Percentiles rank a stretch among this genome's conserved stretches.
phyloP scores from a whole-genome alignment of 345 rosid genomes.

The Pelargonium nanum region DNA sequence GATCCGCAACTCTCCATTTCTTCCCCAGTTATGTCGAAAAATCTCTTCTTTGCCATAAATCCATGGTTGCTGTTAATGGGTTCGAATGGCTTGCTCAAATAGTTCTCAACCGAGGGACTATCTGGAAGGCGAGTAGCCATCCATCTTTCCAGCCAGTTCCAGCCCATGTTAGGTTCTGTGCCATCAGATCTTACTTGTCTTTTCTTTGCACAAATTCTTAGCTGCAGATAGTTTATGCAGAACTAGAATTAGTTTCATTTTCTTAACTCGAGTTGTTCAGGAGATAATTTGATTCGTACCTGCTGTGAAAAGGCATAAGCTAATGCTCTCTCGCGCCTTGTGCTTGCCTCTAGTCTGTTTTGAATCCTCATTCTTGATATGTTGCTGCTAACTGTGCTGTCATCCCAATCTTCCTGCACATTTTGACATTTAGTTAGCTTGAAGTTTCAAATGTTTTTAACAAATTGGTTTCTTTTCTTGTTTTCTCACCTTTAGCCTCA shows the following conservation, averaged over 20 bases:
- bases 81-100: slow-evolving; percentile 20
- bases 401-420: slow-evolving; percentile 83
- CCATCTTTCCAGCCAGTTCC: slow-evolving; percentile 89
- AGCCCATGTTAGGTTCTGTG: slow-evolving; percentile 43
- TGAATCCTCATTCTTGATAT: slow-evolving; percentile 52
- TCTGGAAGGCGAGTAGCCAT: slow-evolving; percentile 78
- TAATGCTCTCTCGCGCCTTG: slow-evolving; percentile 71
- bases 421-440: background rate
- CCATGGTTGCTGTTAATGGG: slow-evolving; percentile 14
- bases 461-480: background rate
- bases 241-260: background rate
- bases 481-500: slow-evolving; percentile 43
- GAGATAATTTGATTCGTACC: slow-evolving; percentile 26
- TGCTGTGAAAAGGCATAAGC: slow-evolving; percentile 91
- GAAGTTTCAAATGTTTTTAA: background rate
- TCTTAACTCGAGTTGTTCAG: background rate
- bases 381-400: slow-evolving; percentile 76
- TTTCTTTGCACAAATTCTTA: slow-evolving; percentile 60
- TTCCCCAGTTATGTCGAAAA: slow-evolving; percentile 37
- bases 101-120: slow-evolving; percentile 20
- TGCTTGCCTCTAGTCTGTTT: slow-evolving; percentile 59
- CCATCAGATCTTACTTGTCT: slow-evolving; percentile 31
- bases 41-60: slow-evolving; percentile 17
- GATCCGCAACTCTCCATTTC: slow-evolving; percentile 88
- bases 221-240: slow-evolving; percentile 29